Conservation (phyloP, 1,284 basidiomycete genomes). For the Apiotrichum gracile region DNA sequence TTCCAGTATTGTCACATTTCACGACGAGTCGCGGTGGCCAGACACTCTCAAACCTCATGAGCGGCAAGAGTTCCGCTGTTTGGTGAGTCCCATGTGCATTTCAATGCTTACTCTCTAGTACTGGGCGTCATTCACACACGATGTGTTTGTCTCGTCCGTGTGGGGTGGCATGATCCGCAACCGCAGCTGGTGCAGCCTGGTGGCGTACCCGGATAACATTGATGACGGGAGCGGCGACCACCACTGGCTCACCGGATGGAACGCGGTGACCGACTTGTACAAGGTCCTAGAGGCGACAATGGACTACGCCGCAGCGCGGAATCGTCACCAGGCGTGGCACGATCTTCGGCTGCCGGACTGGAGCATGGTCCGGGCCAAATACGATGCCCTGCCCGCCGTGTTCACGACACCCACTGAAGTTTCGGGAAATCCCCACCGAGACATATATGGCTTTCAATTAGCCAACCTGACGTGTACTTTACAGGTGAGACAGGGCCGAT, state of each 20-base stretch:
- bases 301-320: neutral
- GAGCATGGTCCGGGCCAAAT: too few relatives aligned
- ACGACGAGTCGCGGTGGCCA: constrained; percentile 13
- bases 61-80: constrained; percentile 10
- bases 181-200: too few relatives aligned
- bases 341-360: too few relatives aligned
- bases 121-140: too few relatives aligned
- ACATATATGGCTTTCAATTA: constrained; percentile 19
- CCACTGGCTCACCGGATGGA: constrained; percentile 16
- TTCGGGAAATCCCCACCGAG: constrained; percentile 11
- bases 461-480: constrained; percentile 22
- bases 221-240: too few relatives aligned
- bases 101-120: too few relatives aligned
- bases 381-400: too few relatives aligned
- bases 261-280: constrained; percentile 17
- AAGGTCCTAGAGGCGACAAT: constrained; percentile 10
- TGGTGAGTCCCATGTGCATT: neutral
- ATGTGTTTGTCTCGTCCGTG: too few relatives aligned
- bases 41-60: neutral
- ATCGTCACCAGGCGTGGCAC: too few relatives aligned
- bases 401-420: neutral
- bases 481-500: constrained; percentile 2
- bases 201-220: neutral
- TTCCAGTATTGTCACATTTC: constrained; percentile 1
- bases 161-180: too few relatives aligned